These are phyloP conservation scores for Suhomyces sp. DNA, from an alignment of 805 yeast species.

Conservation along the genomic window DNA sequence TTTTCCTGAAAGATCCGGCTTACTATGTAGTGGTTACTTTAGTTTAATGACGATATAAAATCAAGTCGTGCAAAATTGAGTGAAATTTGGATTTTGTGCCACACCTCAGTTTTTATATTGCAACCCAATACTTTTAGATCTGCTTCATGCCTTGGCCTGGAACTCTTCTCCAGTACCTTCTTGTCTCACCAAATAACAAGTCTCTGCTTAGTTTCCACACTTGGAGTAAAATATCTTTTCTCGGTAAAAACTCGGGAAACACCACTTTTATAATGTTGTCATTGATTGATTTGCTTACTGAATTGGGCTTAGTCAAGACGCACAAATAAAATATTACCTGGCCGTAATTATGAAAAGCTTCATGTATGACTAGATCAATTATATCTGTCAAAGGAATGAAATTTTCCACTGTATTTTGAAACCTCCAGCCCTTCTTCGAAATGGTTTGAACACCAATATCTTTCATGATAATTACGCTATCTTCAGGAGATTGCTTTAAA, in stretches of 20 bases:
- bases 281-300: slow-evolving; percentile 6
- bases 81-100: not conserved
- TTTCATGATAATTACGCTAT: slow-evolving; percentile 41
- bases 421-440: slow-evolving; percentile 22
- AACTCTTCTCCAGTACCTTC: slow-evolving; percentile 32
- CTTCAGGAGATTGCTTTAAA: slow-evolving; percentile 37
- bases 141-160: slow-evolving; percentile 37
- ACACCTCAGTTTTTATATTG: not conserved
- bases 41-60: not conserved
- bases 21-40: not conserved
- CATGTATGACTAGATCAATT: slow-evolving; percentile 68
- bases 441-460: slow-evolving; percentile 48
- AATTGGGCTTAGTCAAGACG: slow-evolving; percentile 44
- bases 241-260: slow-evolving; percentile 42
- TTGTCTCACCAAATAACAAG: slow-evolving; percentile 31
- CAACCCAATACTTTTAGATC: not conserved
- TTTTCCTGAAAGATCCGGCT: not conserved
- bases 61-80: not conserved
- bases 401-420: slow-evolving; percentile 19
- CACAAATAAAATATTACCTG: slow-evolving; percentile 63
- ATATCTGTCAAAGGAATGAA: slow-evolving; percentile 59
- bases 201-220: slow-evolving; percentile 41
- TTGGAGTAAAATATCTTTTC: slow-evolving; percentile 36
- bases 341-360: slow-evolving; percentile 67
- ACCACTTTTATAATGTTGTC: slow-evolving; percentile 31